phyloP scores from a whole-genome alignment of 192 early-diverging fungal genomes.

The Obelidium mucronatum region DNA sequence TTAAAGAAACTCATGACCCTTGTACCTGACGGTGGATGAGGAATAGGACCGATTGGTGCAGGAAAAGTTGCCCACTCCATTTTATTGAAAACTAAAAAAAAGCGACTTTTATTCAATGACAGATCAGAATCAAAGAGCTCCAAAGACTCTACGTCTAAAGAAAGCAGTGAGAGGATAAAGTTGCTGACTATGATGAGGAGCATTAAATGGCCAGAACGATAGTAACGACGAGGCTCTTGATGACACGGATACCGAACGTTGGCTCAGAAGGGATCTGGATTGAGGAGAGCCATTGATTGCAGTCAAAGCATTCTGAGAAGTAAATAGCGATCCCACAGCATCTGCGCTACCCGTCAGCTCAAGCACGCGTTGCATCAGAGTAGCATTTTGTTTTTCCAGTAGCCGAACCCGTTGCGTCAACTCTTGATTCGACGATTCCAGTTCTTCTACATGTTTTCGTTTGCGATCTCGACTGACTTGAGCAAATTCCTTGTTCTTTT shows the following conservation, averaged over 20 bases:
- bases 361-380: conserved; percentile 13
- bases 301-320: background rate
- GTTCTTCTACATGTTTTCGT: conserved; percentile 33
- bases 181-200: conserved; percentile 17
- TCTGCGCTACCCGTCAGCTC: conserved; percentile 18
- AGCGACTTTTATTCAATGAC: no score
- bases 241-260: background rate
- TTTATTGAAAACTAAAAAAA: no score
- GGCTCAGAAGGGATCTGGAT: background rate
- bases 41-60: background rate
- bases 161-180: conserved; percentile 23
- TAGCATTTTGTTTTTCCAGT: conserved; percentile 15
- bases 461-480: conserved; percentile 30
- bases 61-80: conserved; percentile 2
- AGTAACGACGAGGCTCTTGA: background rate
- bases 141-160: conserved; percentile 13
- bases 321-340: conserved; percentile 5
- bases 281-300: background rate
- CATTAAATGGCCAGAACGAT: conserved; percentile 14
- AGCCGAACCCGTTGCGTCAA: conserved; percentile 1
- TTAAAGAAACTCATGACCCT: background rate
- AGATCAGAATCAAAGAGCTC: no score
- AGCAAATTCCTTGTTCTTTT: conserved; percentile 33
- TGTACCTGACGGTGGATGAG: background rate
- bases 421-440: conserved; percentile 19